A percentile compares a stretch with the other conserved stretches of the same genome.
Conservation (phyloP, 2,329 filamentous ascomycete genomes). For the Neonectria sp. region DNA sequence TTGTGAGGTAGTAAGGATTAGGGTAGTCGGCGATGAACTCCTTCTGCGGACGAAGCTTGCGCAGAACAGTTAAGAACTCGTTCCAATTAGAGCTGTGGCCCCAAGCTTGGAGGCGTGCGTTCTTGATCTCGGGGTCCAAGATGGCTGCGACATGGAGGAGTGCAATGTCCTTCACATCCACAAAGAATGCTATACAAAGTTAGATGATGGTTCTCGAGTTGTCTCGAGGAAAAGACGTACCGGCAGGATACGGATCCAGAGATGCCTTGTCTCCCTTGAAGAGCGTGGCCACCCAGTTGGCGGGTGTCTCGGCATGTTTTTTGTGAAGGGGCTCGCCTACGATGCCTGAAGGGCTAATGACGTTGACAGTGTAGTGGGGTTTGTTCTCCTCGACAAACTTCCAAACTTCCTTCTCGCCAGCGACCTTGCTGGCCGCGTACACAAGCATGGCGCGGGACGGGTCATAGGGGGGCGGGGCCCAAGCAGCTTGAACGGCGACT, state of each 20-base stretch:
- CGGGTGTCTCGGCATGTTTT: conserved; percentile 30
- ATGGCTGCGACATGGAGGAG: conserved; percentile 22
- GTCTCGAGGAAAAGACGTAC: not conserved
- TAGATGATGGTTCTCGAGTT: not conserved
- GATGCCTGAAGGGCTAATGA: conserved; percentile 29
- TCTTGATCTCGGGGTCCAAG: conserved; percentile 23
- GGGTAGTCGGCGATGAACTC: conserved; percentile 24
- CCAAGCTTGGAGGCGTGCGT: conserved; percentile 28
- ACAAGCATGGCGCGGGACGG: conserved; percentile 28
- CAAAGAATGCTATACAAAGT: conserved; percentile 17
- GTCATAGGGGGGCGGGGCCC: conserved; percentile 47
- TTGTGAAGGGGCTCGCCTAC: conserved; percentile 37
- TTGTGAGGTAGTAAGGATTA: conserved; percentile 4
- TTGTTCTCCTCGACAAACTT: conserved; percentile 46
- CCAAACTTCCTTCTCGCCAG: conserved; percentile 51
- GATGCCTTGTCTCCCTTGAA: conserved; percentile 16
- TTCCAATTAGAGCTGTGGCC: conserved; percentile 27
- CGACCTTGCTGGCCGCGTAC: conserved; percentile 52
- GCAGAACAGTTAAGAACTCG: conserved; percentile 21
- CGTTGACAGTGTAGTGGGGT: conserved; percentile 45
- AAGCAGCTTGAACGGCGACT: conserved; percentile 47
- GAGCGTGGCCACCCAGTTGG: conserved; percentile 10
- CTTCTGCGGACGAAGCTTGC: conserved; percentile 16
- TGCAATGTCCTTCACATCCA: conserved; percentile 30
- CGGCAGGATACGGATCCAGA: conserved; percentile 16